Evolutionary conservation across 805 yeast species (phyloP).

Genomic region (Priceomyces haplophilus): DNA sequence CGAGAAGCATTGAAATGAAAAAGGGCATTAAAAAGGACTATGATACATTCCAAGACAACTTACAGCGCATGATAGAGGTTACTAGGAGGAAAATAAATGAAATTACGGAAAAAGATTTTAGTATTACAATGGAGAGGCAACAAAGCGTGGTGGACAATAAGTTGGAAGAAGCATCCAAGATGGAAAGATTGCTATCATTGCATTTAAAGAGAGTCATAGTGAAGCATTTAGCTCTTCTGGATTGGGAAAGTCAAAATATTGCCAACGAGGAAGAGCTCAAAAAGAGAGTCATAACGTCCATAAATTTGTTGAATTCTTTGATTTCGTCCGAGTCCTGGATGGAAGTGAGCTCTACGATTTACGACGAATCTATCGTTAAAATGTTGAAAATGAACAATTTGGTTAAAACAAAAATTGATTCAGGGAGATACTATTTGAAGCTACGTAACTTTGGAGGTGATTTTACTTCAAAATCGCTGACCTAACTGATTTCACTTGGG

Average conservation of each 20-base stretch:
- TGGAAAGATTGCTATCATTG: slow-evolving; percentile 7
- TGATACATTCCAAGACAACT: neutral
- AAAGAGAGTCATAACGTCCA: slow-evolving; percentile 6
- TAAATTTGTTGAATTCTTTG: slow-evolving; percentile 9
- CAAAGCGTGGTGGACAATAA: slow-evolving; percentile 4
- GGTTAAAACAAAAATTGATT: slow-evolving; percentile 7
- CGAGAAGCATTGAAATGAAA: neutral
- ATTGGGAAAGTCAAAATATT: slow-evolving; percentile 8
- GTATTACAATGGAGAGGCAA: slow-evolving; percentile 1
- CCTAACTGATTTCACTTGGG: slow-evolving; percentile 29
- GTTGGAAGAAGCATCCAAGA: slow-evolving; percentile 8
- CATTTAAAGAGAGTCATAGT: slow-evolving; percentile 11
- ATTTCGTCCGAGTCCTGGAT: slow-evolving; percentile 12
- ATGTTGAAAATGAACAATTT: slow-evolving; percentile 10
- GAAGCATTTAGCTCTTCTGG: slow-evolving; percentile 10
- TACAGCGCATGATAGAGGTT: slow-evolving; percentile 4
- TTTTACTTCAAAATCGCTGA: slow-evolving; percentile 4
- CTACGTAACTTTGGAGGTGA: slow-evolving; percentile 7
- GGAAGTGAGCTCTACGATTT: slow-evolving; percentile 6
- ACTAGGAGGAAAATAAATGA: slow-evolving; percentile 5
- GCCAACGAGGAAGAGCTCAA: slow-evolving; percentile 8
- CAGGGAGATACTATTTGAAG: slow-evolving; percentile 3
- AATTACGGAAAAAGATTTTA: neutral
- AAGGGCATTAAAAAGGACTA: slow-evolving; percentile 1
- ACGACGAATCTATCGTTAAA: slow-evolving; percentile 8